Evolutionary conservation across 2,329 filamentous ascomycete genomes (phyloP).

Genomic region (Tolypocladium tundrense): DNA sequence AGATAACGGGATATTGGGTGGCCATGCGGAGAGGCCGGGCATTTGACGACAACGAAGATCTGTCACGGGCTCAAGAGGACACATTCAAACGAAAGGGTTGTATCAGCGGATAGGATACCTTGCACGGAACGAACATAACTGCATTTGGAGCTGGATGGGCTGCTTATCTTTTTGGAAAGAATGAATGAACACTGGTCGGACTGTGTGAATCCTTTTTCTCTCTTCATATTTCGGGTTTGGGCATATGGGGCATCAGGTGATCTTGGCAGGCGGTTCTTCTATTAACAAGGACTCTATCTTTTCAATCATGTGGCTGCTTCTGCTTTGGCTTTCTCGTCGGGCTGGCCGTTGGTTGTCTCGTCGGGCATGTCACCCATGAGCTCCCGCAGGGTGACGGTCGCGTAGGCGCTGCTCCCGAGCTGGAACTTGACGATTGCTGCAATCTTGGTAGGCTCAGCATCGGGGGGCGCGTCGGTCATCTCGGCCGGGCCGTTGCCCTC

Average conservation of each 20-base stretch:
- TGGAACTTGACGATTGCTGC: slow-evolving; percentile 66
- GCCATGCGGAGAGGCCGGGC: not conserved
- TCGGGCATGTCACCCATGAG: slow-evolving; percentile 46
- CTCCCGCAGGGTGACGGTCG: slow-evolving; percentile 73
- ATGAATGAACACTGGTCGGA: not conserved
- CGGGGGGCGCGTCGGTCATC: slow-evolving; percentile 11
- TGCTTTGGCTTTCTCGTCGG: not conserved
- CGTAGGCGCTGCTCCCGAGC: slow-evolving; percentile 71
- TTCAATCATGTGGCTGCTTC: not conserved
- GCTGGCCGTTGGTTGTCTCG: slow-evolving; percentile 3
- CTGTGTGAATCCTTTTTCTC: not conserved
- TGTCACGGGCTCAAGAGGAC: not conserved
- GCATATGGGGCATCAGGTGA: not conserved
- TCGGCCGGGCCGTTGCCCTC: slow-evolving; percentile 8
- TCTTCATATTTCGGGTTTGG: not conserved
- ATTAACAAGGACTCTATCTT: not conserved
- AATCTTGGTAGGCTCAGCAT: slow-evolving; percentile 29
- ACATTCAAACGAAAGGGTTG: not conserved
- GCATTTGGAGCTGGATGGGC: not conserved
- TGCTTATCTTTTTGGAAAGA: not conserved
- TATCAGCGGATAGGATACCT: not conserved
- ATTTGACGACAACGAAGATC: not conserved
- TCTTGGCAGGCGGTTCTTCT: not conserved
- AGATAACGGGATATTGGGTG: not conserved
- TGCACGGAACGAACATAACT: not conserved